phyloP scores from a whole-genome alignment of 176 grass and related monocot genomes.

The Carex myosuroides region DNA sequence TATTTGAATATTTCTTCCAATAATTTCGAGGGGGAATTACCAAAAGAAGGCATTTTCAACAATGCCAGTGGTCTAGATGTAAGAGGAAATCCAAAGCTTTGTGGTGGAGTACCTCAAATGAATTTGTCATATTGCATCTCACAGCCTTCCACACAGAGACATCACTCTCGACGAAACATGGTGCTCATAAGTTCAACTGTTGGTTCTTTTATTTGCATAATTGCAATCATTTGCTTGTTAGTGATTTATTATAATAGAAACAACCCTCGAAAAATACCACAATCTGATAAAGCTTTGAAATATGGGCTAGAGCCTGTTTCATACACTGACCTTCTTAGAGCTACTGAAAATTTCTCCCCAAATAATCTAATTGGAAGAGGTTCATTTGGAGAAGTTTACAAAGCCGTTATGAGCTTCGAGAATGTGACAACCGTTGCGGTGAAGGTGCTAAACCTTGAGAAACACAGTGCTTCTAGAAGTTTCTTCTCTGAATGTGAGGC shows the following conservation, averaged over 20 bases:
- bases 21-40: not conserved
- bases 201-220: not conserved
- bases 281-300: not conserved
- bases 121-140: not conserved
- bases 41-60: constrained; percentile 11
- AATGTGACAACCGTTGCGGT: constrained; percentile 24
- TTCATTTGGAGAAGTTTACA: constrained; percentile 40
- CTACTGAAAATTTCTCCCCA: constrained; percentile 32
- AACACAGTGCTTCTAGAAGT: constrained; percentile 27
- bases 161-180: not conserved
- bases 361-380: constrained; percentile 26
- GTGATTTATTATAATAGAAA: not conserved
- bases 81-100: constrained; percentile 22
- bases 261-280: not conserved
- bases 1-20: not conserved
- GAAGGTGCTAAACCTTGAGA: not conserved
- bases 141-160: not conserved
- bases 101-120: constrained; percentile 22
- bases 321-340: constrained; percentile 32
- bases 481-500: constrained; percentile 42
- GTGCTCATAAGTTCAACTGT: not conserved
- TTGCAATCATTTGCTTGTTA: not conserved
- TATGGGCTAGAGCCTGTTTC: constrained; percentile 15
- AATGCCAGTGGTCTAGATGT: constrained; percentile 6
- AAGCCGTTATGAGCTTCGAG: constrained; percentile 12